Percentiles rank a stretch among this genome's conserved stretches.
These are phyloP conservation scores for Scenedesmus sp. DNA, from an alignment of 163 green algal genomes.

Conservation along the genomic window DNA sequence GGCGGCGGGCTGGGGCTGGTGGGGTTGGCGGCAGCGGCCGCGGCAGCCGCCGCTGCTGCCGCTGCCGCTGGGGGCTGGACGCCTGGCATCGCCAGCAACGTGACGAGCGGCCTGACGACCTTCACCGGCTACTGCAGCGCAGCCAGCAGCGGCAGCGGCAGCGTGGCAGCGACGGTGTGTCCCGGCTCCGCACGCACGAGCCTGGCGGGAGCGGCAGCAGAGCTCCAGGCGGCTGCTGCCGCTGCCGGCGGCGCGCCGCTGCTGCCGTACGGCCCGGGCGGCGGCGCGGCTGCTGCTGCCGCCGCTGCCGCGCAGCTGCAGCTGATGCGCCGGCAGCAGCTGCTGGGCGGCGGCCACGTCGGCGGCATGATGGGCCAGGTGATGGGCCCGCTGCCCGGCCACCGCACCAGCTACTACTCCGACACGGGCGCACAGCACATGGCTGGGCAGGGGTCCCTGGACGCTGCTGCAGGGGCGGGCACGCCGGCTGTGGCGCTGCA, in stretches of 20 bases:
- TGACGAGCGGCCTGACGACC: neutral
- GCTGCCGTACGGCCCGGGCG: neutral
- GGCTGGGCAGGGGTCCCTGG: neutral
- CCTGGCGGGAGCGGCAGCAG: neutral
- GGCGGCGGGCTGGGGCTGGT: neutral
- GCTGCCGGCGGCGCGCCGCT: neutral
- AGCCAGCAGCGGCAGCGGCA: conserved; percentile 3
- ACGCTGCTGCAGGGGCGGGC: neutral
- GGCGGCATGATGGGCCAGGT: neutral
- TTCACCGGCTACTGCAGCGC: neutral
- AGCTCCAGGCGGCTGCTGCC: neutral
- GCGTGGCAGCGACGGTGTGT: neutral
- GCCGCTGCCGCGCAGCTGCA: neutral
- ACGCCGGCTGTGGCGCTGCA: conserved; percentile 15
- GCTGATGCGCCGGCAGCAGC: neutral
- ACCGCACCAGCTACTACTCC: conserved; percentile 27
- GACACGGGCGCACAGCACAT: conserved; percentile 19
- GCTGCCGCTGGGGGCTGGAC: neutral
- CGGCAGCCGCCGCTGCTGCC: neutral
- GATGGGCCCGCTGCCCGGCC: conserved; percentile 14
- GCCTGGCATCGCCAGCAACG: neutral
- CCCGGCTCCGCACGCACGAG: neutral
- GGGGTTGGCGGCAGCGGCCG: neutral
- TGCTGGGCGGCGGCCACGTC: neutral
- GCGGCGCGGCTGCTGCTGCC: neutral